These are phyloP conservation scores for Cladosporium colombiae DNA, from an alignment of 2,329 filamentous ascomycete genomes.

Conservation along the genomic window DNA sequence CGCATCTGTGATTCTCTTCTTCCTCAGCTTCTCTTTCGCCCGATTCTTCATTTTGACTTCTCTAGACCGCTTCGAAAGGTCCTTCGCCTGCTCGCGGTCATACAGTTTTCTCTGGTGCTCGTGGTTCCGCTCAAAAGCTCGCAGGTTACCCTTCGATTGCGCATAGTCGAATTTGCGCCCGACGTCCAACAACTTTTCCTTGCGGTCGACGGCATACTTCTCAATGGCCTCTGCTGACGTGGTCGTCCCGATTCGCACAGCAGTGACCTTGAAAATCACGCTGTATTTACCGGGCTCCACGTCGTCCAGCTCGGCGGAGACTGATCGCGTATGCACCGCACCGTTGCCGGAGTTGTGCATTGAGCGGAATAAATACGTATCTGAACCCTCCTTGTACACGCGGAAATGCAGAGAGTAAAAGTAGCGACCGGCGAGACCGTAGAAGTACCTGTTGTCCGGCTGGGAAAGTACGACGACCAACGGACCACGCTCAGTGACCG, in stretches of 20 bases:
- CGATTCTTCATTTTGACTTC: conserved; percentile 41
- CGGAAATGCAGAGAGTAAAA: conserved; percentile 60
- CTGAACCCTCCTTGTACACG: conserved; percentile 54
- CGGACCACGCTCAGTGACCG: conserved; percentile 53
- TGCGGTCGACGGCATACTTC: conserved; percentile 59
- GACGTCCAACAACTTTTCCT: conserved; percentile 74
- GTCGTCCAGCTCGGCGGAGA: conserved; percentile 70
- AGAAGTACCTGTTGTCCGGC: conserved; percentile 63
- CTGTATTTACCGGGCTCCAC: conserved; percentile 75
- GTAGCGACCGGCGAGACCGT: conserved; percentile 59
- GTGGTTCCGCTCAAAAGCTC: conserved; percentile 52
- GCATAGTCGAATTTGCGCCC: conserved; percentile 71
- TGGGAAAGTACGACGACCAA: conserved; percentile 62
- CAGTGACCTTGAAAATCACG: conserved; percentile 73
- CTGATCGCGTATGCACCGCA: conserved; percentile 68
- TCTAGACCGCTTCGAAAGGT: conserved; percentile 42
- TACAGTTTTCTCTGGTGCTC: conserved; percentile 41
- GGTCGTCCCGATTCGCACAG: conserved; percentile 56
- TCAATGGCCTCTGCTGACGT: conserved; percentile 69
- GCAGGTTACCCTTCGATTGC: conserved; percentile 63
- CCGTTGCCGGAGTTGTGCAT: conserved; percentile 45
- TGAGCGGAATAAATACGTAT: conserved; percentile 33
- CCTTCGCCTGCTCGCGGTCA: conserved; percentile 39
- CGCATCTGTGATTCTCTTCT: conserved; percentile 21
- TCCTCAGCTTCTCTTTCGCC: conserved; percentile 36